Evolutionary conservation across 768 basidiomycete genomes (phyloP), one percentile per base, ranked within the genome.

Genomic region (Termitomyces sp.): DNA sequence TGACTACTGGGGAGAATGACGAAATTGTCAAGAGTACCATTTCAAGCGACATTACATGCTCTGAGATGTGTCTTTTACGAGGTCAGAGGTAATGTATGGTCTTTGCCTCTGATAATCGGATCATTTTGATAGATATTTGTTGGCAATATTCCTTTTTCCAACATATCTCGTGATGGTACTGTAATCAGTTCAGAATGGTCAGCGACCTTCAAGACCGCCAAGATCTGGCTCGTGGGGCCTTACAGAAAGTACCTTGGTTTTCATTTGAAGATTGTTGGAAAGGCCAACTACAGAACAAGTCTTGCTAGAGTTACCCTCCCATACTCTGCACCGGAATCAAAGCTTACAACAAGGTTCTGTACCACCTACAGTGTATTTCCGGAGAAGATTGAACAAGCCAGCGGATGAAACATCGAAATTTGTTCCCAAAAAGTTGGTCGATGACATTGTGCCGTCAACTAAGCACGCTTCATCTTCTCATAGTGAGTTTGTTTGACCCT

Each of bases 201-300:
- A 1, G 1, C 46, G 54, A 5, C 54, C 54, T 45, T 3, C 14
- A 17, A 5, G 26, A 17, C 44, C 44, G 8, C 9, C 15, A 9
- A 3, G 17, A 28, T 17, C 4, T 14, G 19, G 11, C 15, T 12
- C 30, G 10, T 43, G 45, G 35, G 37, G 37, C 11, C 28, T 55
- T 4, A 49, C 54, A 4, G 15, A 55, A 14, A 9, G 2, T 4
- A 55, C 42, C 28, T 55, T 47, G 54, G 8, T 17, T 30, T 26
- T 55, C 6, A 33, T 55, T 55, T 11, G 45, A 55, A 28, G 47
- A 50, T 5, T 55, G 54, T 33, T 55, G 54, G 54, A 42, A 41
- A 5, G 54, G 21, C 48, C 48, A 4, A 14, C 19, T 15, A 21
- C 21, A 2, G 46, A 40, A 2, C 3, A 55, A 21, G 40, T 49